A percentile compares a stretch with the other conserved stretches of the same genome.
phyloP scores from a whole-genome alignment of 768 basidiomycete genomes.

The Candolleomyces efflorescens region DNA sequence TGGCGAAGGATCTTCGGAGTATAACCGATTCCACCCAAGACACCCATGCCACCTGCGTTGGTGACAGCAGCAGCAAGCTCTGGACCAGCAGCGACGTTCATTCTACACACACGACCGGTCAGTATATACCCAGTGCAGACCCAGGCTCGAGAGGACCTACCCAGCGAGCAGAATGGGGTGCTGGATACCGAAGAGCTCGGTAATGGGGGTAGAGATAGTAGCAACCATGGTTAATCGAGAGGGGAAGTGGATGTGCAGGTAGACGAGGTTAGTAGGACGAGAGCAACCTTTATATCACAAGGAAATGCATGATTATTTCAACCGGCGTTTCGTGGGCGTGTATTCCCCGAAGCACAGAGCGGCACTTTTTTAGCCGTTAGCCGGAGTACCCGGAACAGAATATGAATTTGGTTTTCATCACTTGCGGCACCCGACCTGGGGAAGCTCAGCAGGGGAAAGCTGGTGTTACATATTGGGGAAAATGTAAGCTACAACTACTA shows the following conservation, averaged over 20 bases:
- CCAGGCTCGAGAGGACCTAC: slow-evolving; percentile 19
- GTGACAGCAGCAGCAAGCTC: slow-evolving; percentile 92
- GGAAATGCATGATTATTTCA: slow-evolving; percentile 10
- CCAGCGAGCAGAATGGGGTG: slow-evolving; percentile 88
- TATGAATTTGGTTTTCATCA: too few relatives aligned
- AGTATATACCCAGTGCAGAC: neutral
- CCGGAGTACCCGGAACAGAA: neutral
- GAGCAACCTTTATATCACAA: slow-evolving; percentile 6
- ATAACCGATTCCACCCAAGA: slow-evolving; percentile 87
- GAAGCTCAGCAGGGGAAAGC: too few relatives aligned
- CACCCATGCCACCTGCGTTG: slow-evolving; percentile 90
- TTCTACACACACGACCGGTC: slow-evolving; percentile 28
- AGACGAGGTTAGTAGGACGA: neutral
- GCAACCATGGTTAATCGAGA: slow-evolving; percentile 38
- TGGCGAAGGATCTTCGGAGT: slow-evolving; percentile 76
- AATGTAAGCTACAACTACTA: too few relatives aligned
- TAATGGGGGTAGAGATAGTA: slow-evolving; percentile 77
- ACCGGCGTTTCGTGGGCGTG: slow-evolving; percentile 2
- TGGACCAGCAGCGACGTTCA: slow-evolving; percentile 49
- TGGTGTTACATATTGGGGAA: too few relatives aligned
- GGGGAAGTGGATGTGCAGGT: slow-evolving; percentile 6
- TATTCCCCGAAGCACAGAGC: neutral
- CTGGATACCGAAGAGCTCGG: slow-evolving; percentile 82
- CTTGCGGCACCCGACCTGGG: too few relatives aligned
- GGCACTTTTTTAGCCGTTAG: neutral